Conservation (phyloP, 345 rosid genomes). For the Eutrema yunnanense region DNA sequence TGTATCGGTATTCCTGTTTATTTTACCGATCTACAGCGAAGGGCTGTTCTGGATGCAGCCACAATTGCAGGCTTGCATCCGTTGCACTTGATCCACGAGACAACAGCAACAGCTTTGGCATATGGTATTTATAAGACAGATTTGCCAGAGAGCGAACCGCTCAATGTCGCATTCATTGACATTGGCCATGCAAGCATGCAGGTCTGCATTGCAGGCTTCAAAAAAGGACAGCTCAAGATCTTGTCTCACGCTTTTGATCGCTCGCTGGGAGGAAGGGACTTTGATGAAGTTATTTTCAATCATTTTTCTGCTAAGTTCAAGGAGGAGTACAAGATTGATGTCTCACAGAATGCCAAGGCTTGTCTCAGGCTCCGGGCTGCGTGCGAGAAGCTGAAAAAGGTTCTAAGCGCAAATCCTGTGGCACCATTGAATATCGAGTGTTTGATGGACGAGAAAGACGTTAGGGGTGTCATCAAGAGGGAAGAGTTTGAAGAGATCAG, state of each 20-base stretch:
- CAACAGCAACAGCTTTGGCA: conserved; percentile 92
- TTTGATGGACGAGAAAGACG: conserved; percentile 97
- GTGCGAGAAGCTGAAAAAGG: conserved; percentile 91
- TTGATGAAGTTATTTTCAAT: conserved; percentile 76
- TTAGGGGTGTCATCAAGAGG: conserved; percentile 76
- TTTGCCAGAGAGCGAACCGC: conserved; percentile 72
- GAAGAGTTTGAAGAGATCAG: conserved; percentile 88
- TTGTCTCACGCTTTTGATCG: conserved; percentile 78
- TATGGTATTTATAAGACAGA: conserved; percentile 98
- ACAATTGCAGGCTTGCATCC: conserved; percentile 92
- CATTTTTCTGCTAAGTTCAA: conserved; percentile 78
- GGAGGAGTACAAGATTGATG: conserved; percentile 89
- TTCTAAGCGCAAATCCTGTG: conserved; percentile 89
- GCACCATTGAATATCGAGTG: conserved; percentile 91
- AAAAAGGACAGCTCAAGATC: conserved; percentile 76
- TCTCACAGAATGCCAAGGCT: conserved; percentile 80
- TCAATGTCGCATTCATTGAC: conserved; percentile 90
- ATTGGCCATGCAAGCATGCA: conserved; percentile 93
- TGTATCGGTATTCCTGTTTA: conserved; percentile 93
- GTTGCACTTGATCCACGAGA: conserved; percentile 77
- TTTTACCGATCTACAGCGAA: conserved; percentile 86
- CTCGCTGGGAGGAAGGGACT: conserved; percentile 88
- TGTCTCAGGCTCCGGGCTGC: conserved; percentile 75
- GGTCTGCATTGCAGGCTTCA: conserved; percentile 93
- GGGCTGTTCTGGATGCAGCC: conserved; percentile 94